Evolutionary conservation across 768 basidiomycete genomes (phyloP).

Genomic region (Steccherinum ochraceum): DNA sequence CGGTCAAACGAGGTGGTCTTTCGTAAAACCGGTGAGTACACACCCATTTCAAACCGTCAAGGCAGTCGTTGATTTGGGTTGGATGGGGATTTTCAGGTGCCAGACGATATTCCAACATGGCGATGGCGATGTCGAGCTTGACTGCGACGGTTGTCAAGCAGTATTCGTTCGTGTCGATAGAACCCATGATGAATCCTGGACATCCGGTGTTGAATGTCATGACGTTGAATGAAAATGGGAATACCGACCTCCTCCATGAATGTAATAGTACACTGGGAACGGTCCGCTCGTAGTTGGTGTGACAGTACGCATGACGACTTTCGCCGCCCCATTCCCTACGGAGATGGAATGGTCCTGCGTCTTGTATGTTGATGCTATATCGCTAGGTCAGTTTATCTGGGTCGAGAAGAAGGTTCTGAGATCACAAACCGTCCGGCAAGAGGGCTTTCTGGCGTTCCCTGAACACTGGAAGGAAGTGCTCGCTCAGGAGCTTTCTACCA

Average conservation of each 20-base stretch:
- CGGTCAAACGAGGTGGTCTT: neutral
- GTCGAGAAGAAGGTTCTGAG: no score
- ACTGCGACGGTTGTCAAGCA: conserved; percentile 10
- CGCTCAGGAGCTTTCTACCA: neutral
- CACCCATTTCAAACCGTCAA: conserved; percentile 21
- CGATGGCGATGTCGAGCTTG: conserved; percentile 13
- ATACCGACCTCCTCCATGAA: conserved; percentile 14
- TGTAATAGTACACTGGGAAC: conserved; percentile 7
- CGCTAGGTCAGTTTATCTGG: no score
- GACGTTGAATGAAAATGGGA: no score
- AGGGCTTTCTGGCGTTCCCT: no score
- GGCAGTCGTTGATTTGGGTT: conserved; percentile 15
- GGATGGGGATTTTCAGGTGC: conserved; percentile 23
- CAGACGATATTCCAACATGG: conserved; percentile 10
- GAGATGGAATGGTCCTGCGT: neutral
- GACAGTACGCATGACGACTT: neutral
- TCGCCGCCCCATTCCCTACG: neutral
- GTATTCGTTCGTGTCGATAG: conserved; percentile 14
- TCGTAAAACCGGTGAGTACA: neutral
- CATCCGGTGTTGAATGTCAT: neutral
- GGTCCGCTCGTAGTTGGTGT: neutral
- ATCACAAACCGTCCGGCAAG: no score
- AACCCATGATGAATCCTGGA: conserved; percentile 17
- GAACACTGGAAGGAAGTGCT: no score
- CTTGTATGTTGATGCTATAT: neutral